Base-by-base conservation (phyloP, 768 basidiomycete species). In the Sporobolomyces roseus region DNA sequence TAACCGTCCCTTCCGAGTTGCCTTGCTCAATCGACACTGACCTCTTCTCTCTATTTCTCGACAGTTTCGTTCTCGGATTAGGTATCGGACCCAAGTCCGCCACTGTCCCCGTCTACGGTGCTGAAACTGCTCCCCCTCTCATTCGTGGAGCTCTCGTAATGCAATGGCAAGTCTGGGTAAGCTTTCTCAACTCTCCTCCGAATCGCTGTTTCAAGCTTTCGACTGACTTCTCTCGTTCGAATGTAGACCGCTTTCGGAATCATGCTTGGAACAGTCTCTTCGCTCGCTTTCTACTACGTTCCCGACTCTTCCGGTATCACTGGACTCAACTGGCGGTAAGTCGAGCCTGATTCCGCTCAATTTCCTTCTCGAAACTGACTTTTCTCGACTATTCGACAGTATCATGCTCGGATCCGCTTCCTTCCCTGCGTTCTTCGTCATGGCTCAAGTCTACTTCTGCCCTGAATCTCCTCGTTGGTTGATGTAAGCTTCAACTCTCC, bases 111-210 rank as follows among this genome's bases (percentile, higher is more conserved):
- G 83, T 88, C 25, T 88, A 85, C 67, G 84, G 87, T 0, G 87
- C 88, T 2, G 89, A 97, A 78, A 87, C 87, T 75, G 82, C 87
- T 0, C 93, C 93, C 0, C 86, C 92, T 0, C 80, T 29, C 41
- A 60, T 60, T 35, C 58, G 58, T 33, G 58, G 92, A 64, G 91
- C 87, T 2, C 84, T 94, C 45, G 90, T 92, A 66, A 94, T 93
- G 91, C 88, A 85, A 76, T 93, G 92, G 90, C 81, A 81, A 59
- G 77, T 82, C 2, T 81, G 81, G 66, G 63, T 65, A n/a, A 48
- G 63, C 36, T 19, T 3, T 41, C 23, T 35, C 38, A 13, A 35
- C 21, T 13, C 45, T 46, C 7, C 45, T 46, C 21, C 45, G 21
- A 46, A 14, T 46, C 21, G 12, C 45, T 46, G 6, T 46, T 21